Percentiles rank a stretch among this genome's conserved stretches.
Conservation (phyloP, 2,329 filamentous ascomycete species). For the Hysterium pulicare region DNA sequence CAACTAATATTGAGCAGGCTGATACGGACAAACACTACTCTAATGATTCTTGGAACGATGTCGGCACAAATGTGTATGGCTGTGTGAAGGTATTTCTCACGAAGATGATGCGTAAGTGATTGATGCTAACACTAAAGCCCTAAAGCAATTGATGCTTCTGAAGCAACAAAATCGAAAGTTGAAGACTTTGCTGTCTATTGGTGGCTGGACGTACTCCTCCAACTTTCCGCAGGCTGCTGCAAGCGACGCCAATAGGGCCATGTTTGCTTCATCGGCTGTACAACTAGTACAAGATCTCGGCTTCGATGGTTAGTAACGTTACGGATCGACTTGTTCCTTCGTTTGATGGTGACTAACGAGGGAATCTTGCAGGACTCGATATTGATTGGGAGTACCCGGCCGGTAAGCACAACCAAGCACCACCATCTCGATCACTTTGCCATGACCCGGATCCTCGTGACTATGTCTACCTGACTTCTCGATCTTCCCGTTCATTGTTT, state of each 20-base stretch:
- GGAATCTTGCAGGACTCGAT: slow-evolving; percentile 24
- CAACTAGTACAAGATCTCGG: slow-evolving; percentile 31
- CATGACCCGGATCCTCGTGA: too few relatives aligned
- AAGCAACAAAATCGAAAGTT: slow-evolving; percentile 37
- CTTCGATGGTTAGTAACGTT: slow-evolving; percentile 28
- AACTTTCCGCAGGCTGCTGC: slow-evolving; percentile 34
- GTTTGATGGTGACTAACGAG: background rate
- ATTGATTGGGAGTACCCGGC: slow-evolving; percentile 38
- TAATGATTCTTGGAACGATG: slow-evolving; percentile 38
- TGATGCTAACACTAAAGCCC: too few relatives aligned
- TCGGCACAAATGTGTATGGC: slow-evolving; percentile 37
- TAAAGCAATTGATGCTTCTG: slow-evolving; percentile 34
- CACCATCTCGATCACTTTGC: too few relatives aligned
- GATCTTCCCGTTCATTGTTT: too few relatives aligned
- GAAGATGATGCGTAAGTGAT: too few relatives aligned
- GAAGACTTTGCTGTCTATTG: slow-evolving; percentile 36
- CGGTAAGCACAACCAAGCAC: slow-evolving; percentile 7
- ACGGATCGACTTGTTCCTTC: background rate
- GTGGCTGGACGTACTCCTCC: slow-evolving; percentile 38
- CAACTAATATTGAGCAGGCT: too few relatives aligned
- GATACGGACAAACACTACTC: slow-evolving; percentile 38
- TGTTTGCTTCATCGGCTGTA: slow-evolving; percentile 33
- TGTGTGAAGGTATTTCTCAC: too few relatives aligned
- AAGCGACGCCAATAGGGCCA: slow-evolving; percentile 25
- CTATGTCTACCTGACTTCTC: too few relatives aligned